phyloP scores from a whole-genome alignment of 1,139 yeast genomes.

The Kurtzmaniella quercitrusa region DNA sequence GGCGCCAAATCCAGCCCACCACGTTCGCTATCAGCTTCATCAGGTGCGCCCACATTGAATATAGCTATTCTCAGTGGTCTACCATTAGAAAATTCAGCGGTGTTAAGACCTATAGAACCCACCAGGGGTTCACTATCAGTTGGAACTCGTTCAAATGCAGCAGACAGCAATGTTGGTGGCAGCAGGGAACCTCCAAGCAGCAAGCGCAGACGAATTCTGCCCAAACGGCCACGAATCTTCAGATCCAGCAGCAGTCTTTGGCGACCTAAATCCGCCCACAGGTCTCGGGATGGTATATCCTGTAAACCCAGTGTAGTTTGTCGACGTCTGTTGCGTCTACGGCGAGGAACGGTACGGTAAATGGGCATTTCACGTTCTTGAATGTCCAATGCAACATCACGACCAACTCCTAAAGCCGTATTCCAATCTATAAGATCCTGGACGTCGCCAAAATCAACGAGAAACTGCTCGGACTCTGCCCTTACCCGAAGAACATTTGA shows the following conservation, averaged over 20 bases:
- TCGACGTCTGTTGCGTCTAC: conserved; percentile 40
- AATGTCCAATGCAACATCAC: conserved; percentile 62
- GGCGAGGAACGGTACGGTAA: conserved; percentile 71
- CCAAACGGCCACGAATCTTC: conserved; percentile 4
- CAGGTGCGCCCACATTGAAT: conserved; percentile 16
- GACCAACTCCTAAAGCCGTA: conserved; percentile 53
- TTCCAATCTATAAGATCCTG: conserved; percentile 68
- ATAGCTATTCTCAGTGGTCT: conserved; percentile 13
- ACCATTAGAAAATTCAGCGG: neutral
- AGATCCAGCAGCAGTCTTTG: conserved; percentile 6
- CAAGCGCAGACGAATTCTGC: neutral
- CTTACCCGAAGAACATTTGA: conserved; percentile 58
- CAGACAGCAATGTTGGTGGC: neutral
- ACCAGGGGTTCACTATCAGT: neutral
- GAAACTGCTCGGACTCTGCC: conserved; percentile 64
- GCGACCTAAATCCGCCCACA: neutral
- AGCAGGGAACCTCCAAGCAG: conserved; percentile 10
- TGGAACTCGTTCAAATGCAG: neutral
- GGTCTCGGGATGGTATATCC: neutral
- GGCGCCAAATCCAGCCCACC: neutral
- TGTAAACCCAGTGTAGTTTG: conserved; percentile 5
- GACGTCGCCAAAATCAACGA: conserved; percentile 50
- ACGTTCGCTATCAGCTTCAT: conserved; percentile 12
- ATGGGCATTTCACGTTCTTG: conserved; percentile 57
- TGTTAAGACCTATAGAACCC: neutral